Evolutionary conservation across 2,329 filamentous ascomycete species (phyloP), one percentile per base, ranked within the genome.

Genomic region (Ophiostoma angusticollis): DNA sequence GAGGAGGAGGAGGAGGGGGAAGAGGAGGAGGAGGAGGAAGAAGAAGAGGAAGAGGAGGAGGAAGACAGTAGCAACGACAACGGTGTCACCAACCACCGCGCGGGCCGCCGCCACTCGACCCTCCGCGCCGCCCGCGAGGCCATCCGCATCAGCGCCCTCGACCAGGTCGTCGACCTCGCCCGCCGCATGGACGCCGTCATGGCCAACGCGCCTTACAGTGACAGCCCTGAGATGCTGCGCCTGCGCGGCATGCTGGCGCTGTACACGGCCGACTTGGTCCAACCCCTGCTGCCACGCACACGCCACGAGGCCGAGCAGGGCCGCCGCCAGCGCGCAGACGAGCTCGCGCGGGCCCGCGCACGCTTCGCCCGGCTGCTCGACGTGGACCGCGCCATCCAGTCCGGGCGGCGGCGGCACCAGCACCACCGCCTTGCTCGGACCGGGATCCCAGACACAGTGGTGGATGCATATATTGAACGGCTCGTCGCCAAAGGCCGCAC

Each of bases 161-260:
- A 57, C 4, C 63, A 70, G 33, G 76, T 84, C 43, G 63, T 67
- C 45, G 67, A 73, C 14, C 70, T 94, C 39, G 75, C 77, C 4
- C 59, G 64, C 6, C 70, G 77, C 21, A 76, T 94, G 65, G 83
- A 93, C 52, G 67, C 72, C 31, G 51, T 85, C 21, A 71, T 93
- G 57, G 65, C 71, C 30, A 77, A 71, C 25, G 68, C 75, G 18
- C 84, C 84, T 0, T 93, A 78, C 52, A 75, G 76, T 22, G 74
- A 77, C 41, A 78, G 77, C 48, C 57, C 64, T 5, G 72, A 78
- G 44, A 61, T 94, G 43, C 62, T 87, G 32, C 66, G 79, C 34
- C 61, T 93, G 18, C 68, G 84, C 37, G 85, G 72, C 8, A 84
- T 85, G 70, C 60, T 86, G 6, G 73, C 75, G 1, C 62, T 91